Base-by-base conservation (phyloP, 257 asterid genomes). In the Gentiana straminea region DNA sequence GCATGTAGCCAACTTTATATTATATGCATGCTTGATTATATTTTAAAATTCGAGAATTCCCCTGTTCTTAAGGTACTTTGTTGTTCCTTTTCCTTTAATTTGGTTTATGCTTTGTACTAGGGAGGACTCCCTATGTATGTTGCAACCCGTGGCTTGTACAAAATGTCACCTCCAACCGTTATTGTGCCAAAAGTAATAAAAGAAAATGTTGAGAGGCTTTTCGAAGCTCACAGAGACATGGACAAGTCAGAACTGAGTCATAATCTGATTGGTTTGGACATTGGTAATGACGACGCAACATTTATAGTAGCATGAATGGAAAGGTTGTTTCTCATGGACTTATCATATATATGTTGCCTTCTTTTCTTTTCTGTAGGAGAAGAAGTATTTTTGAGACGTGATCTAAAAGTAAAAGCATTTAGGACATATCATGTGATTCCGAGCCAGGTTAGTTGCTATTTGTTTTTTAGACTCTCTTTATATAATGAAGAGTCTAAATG, bases 51-150 rank as follows among this genome's bases (percentile, higher is more conserved):
- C 9, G 8, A 41, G 46, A 10, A 41, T 41, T 41, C 9, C 46
- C 6, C 9, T 41, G 6, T 41, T 7, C 46, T 2, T 41, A 10
- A 2, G 46, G 6, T 41, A 41, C 5, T 41, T 10, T 10, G 6
- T 2, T 41, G 46, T 41, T 41, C 46, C 24, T 15, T 15, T 15
- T 15, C 24, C 9, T 10, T 10, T 41, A 41, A 41, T 41, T 41
- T 41, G 46, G 46, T 41, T 41, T 41, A 41, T 41, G 33, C 57
- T 74, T 65, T 33, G 15, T n/a, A 15, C 24, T 15, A 87, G 96
- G 98, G 95, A 64, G 93, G 98, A 39, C 66, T 92, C 34, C 99
- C 99, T 7, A 88, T 92, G 97, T 88, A 83, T 63, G 98, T 92
- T 72, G 97, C 97, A 1, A 85, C 97, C 0, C 97, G 98, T 49